Evolutionary conservation across 352 stramenopile genomes (phyloP).

Genomic region (Phytopythium kandeliae): DNA sequence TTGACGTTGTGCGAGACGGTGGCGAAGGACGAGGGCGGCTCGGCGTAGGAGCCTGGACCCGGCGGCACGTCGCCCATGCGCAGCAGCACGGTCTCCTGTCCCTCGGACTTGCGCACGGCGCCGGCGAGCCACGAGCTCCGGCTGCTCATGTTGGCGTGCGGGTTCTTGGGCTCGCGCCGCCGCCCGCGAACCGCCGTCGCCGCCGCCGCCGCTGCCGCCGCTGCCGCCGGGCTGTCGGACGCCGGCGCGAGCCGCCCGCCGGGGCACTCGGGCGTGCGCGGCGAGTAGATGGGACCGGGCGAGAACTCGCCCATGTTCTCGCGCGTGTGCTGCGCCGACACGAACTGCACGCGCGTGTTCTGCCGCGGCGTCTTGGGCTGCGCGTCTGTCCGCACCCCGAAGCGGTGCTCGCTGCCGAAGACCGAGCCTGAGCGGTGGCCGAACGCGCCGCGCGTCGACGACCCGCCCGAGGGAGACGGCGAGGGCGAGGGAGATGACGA

Average conservation of each 20-base stretch:
- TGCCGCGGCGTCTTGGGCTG: conserved; percentile 24
- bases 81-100: conserved; percentile 71
- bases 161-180: conserved; percentile 16
- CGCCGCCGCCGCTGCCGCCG: too few relatives aligned
- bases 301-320: conserved; percentile 88
- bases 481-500: too few relatives aligned
- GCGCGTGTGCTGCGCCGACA: conserved; percentile 65
- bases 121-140: conserved; percentile 78
- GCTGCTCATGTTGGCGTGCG: conserved; percentile 70
- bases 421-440: conserved; percentile 33
- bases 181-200: too few relatives aligned
- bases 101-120: conserved; percentile 67
- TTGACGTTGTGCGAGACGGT: conserved; percentile 76
- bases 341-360: conserved; percentile 66
- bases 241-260: conserved; percentile 62
- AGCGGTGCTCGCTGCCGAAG: conserved; percentile 75
- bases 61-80: conserved; percentile 61
- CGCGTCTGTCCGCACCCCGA: conserved; percentile 43
- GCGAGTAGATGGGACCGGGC: conserved; percentile 72
- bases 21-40: conserved; percentile 64
- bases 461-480: neutral
- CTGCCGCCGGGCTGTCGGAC: conserved; percentile 12
- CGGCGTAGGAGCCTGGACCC: conserved; percentile 61
- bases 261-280: conserved; percentile 61
- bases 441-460: conserved; percentile 1